phyloP scores from a whole-genome alignment of 2,329 filamentous ascomycete genomes.

The Dissoconium aciculare region DNA sequence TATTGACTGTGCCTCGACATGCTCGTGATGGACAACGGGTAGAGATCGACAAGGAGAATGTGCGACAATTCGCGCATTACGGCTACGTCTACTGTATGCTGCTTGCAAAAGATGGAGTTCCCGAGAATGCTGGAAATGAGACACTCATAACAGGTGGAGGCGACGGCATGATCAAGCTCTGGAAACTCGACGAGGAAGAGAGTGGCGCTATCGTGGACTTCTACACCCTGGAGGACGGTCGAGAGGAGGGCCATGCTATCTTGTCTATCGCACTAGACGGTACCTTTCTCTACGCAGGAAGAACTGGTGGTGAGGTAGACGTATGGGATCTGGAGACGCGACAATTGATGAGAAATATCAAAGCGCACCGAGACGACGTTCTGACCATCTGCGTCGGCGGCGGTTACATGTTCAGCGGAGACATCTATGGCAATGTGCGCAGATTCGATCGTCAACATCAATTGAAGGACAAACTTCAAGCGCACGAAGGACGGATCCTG shows the following conservation, averaged over 20 bases:
- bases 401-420: conserved; percentile 72
- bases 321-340: conserved; percentile 94
- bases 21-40: conserved; percentile 49
- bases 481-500: conserved; percentile 75
- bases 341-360: conserved; percentile 77
- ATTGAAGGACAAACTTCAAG: conserved; percentile 61
- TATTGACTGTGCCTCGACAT: conserved; percentile 33
- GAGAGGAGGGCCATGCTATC: conserved; percentile 44
- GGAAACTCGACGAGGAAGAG: conserved; percentile 51
- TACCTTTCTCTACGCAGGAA: conserved; percentile 82
- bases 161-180: conserved; percentile 89
- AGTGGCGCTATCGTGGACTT: conserved; percentile 54
- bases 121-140: conserved; percentile 56
- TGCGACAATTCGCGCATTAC: conserved; percentile 80
- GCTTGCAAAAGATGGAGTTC: conserved; percentile 57
- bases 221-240: conserved; percentile 46
- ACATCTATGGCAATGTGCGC: conserved; percentile 61
- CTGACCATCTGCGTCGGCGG: conserved; percentile 76
- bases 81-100: conserved; percentile 97
- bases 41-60: conserved; percentile 67
- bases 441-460: conserved; percentile 74
- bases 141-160: conserved; percentile 82
- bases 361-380: conserved; percentile 64
- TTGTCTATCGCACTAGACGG: conserved; percentile 76
- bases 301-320: conserved; percentile 75